Evolutionary conservation across 2,329 filamentous ascomycete genomes (phyloP).

Genomic region (Moelleriella libera): DNA sequence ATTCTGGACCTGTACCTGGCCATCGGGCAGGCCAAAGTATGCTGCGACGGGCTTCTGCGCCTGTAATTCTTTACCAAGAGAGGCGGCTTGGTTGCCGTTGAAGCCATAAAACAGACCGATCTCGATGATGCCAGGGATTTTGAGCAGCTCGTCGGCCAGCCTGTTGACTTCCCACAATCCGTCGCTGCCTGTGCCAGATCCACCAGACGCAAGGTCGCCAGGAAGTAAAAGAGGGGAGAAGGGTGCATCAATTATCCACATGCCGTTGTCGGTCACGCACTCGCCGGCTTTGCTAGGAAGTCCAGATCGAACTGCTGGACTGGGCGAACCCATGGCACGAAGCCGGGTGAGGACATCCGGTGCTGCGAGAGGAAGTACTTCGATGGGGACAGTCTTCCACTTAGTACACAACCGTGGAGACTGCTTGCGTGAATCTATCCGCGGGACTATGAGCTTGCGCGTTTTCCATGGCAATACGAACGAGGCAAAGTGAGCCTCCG

Average conservation of each 20-base stretch:
- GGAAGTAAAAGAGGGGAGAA: slow-evolving; percentile 61
- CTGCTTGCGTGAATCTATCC: slow-evolving; percentile 74
- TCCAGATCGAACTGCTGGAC: slow-evolving; percentile 59
- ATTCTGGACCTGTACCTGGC: slow-evolving; percentile 32
- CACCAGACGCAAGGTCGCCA: slow-evolving; percentile 31
- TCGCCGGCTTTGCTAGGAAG: slow-evolving; percentile 68
- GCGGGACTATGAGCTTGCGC: slow-evolving; percentile 1
- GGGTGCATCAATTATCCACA: slow-evolving; percentile 82
- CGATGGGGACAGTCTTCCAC: slow-evolving; percentile 84
- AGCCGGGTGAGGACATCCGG: slow-evolving; percentile 64
- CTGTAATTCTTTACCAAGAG: slow-evolving; percentile 41
- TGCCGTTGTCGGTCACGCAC: slow-evolving; percentile 44
- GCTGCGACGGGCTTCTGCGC: slow-evolving; percentile 87
- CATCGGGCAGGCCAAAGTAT: slow-evolving; percentile 86
- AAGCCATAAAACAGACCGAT: slow-evolving; percentile 80
- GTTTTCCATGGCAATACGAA: background rate
- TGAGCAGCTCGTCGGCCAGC: slow-evolving; percentile 62
- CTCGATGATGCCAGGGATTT: slow-evolving; percentile 76
- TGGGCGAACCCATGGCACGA: slow-evolving; percentile 54
- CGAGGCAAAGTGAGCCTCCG: too few species aligned
- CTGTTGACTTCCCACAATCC: slow-evolving; percentile 70
- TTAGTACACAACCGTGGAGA: slow-evolving; percentile 57
- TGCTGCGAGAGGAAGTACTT: slow-evolving; percentile 77
- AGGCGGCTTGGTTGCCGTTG: slow-evolving; percentile 54
- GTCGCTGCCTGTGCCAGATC: slow-evolving; percentile 32